A percentile compares a stretch with the other conserved stretches of the same genome.
Evolutionary conservation across 176 grass and related monocot species (phyloP).

Genomic region (Phyllostachys edulis): DNA sequence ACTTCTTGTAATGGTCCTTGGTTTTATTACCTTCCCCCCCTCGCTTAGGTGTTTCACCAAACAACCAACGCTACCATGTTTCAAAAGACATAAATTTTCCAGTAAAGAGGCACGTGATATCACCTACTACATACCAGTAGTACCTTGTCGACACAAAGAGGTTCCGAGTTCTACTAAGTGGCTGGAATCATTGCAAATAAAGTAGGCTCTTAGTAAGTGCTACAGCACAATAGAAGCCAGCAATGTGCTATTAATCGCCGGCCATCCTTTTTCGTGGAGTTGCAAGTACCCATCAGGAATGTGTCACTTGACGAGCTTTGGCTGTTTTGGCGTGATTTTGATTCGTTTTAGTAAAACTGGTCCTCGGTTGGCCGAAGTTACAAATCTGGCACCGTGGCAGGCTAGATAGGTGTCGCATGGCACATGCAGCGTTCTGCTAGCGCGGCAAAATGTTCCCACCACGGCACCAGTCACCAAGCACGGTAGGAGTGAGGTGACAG

Average conservation of each 20-base stretch:
- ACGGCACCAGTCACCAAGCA: no score
- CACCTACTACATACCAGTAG: background rate
- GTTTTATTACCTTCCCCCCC: background rate
- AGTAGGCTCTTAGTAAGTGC: constrained; percentile 2
- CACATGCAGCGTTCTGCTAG: no score
- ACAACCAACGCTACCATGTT: background rate
- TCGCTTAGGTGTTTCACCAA: background rate
- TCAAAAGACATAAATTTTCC: background rate
- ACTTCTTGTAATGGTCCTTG: background rate
- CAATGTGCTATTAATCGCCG: constrained; percentile 18
- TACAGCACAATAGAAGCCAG: constrained; percentile 8
- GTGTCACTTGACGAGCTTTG: background rate
- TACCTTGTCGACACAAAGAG: background rate
- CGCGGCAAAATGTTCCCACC: no score
- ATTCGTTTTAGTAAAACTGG: no score
- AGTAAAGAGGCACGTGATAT: background rate
- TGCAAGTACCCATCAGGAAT: background rate
- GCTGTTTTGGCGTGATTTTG: no score
- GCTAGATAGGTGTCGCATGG: no score
- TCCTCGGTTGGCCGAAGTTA: no score
- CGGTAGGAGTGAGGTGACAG: no score
- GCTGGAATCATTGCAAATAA: constrained; percentile 22
- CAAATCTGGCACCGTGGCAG: no score
- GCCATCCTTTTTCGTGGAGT: background rate
- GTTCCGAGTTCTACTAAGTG: constrained; percentile 4